Conservation (phyloP, 352 stramenopile species). For the Peronospora tabacina region DNA sequence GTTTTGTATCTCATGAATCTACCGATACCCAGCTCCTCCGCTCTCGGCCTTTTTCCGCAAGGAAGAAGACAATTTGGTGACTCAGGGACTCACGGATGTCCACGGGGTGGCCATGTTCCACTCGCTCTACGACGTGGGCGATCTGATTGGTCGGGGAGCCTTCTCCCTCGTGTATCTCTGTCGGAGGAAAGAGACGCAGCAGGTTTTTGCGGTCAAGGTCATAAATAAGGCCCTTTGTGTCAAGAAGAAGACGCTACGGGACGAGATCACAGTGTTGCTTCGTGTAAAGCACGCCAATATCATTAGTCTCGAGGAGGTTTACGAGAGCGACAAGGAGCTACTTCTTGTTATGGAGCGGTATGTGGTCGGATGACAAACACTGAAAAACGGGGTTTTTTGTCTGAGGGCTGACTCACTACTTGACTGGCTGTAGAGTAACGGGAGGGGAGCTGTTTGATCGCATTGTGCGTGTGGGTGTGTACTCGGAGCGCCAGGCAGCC, state of each 20-base stretch:
- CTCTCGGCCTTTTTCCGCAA: conserved; percentile 86
- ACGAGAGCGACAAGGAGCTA: conserved; percentile 82
- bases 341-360: conserved; percentile 84
- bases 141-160: conserved; percentile 72
- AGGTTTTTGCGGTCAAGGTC: conserved; percentile 82
- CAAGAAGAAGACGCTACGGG: conserved; percentile 81
- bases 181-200: conserved; percentile 66
- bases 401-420: background rate
- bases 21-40: conserved; percentile 51
- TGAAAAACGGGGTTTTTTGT: too few relatives aligned
- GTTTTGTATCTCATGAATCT: background rate
- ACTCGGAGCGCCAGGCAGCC: conserved; percentile 71
- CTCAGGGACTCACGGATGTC: conserved; percentile 74
- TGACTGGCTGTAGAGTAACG: conserved; percentile 43
- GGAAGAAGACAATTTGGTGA: conserved; percentile 78
- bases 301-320: conserved; percentile 81
- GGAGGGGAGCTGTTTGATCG: conserved; percentile 79
- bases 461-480: conserved; percentile 74
- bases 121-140: conserved; percentile 82
- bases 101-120: conserved; percentile 82
- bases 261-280: conserved; percentile 82
- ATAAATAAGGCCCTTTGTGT: conserved; percentile 85
- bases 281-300: conserved; percentile 84
- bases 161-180: conserved; percentile 85
- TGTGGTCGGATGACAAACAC: background rate